These are phyloP conservation scores for Geranomyces variabilis DNA, from an alignment of 192 early-diverging fungal species.

Conservation along the genomic window DNA sequence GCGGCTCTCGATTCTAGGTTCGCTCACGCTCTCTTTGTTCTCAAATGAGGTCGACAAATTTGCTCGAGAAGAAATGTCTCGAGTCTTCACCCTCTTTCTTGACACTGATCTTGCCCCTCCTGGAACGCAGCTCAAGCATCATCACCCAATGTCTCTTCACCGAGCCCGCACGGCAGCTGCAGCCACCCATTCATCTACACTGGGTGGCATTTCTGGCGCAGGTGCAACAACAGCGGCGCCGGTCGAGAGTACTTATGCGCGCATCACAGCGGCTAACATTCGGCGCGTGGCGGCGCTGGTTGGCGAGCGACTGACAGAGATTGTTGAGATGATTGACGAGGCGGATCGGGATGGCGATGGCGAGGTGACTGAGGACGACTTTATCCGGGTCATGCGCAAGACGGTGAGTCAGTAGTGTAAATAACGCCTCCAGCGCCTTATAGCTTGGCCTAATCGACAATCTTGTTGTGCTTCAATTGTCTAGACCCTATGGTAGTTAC, in stretches of 20 bases:
- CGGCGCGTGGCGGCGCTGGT: conserved; percentile 41
- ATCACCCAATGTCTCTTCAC: too few relatives aligned
- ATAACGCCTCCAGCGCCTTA: too few relatives aligned
- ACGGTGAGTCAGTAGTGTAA: conserved; percentile 45
- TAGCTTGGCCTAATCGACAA: not conserved
- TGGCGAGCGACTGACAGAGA: conserved; percentile 49
- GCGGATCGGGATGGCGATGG: conserved; percentile 55
- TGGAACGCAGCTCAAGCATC: not conserved
- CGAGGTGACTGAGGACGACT: conserved; percentile 53
- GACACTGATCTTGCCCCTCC: conserved; percentile 31
- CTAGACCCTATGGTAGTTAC: not conserved
- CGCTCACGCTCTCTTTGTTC: not conserved
- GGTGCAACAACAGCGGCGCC: not conserved
- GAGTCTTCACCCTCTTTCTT: conserved; percentile 72
- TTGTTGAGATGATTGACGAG: conserved; percentile 57
- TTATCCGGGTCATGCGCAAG: conserved; percentile 47
- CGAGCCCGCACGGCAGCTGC: not conserved
- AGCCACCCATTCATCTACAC: not conserved
- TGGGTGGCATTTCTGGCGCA: not conserved
- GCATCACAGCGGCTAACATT: conserved; percentile 40
- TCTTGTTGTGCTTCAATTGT: not conserved
- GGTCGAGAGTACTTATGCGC: not conserved
- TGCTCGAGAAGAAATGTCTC: conserved; percentile 62
- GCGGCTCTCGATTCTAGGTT: not conserved
- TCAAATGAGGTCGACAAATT: conserved; percentile 59